Evolutionary conservation across 768 basidiomycete species (phyloP).

Genomic region (Suillus variegatus): DNA sequence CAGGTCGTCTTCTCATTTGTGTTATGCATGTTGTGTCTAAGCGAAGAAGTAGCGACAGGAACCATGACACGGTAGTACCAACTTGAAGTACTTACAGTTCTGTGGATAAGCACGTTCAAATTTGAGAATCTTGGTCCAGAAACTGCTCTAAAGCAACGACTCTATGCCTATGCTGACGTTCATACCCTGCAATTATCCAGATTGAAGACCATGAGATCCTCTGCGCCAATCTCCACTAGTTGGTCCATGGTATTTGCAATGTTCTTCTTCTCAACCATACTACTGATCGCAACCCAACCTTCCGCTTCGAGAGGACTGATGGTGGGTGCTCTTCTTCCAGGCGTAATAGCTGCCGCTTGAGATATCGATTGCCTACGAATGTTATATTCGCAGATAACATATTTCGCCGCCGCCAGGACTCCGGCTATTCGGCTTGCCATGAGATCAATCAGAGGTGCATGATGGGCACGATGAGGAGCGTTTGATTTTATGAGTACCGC

Average conservation of each 20-base stretch:
- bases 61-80: background rate
- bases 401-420: constrained; percentile 84
- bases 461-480: constrained; percentile 59
- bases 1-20: no score
- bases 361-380: constrained; percentile 64
- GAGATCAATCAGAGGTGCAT: constrained; percentile 68
- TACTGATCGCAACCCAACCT: constrained; percentile 89
- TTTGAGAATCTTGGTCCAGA: background rate
- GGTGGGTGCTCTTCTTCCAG: constrained; percentile 88
- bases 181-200: constrained; percentile 94
- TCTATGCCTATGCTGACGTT: background rate
- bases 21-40: background rate
- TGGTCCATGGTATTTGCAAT: constrained; percentile 88
- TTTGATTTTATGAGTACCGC: constrained; percentile 91
- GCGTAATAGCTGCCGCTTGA: constrained; percentile 72
- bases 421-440: constrained; percentile 83
- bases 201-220: constrained; percentile 88
- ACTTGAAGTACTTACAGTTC: background rate
- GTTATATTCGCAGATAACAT: constrained; percentile 93
- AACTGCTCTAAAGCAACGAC: background rate
- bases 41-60: background rate
- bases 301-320: constrained; percentile 80
- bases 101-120: background rate
- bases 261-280: constrained; percentile 86
- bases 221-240: constrained; percentile 78